A percentile compares a stretch with the other conserved stretches of the same genome.
Conservation (phyloP, 2,329 filamentous ascomycete species). For the Hypoxylon sp. region DNA sequence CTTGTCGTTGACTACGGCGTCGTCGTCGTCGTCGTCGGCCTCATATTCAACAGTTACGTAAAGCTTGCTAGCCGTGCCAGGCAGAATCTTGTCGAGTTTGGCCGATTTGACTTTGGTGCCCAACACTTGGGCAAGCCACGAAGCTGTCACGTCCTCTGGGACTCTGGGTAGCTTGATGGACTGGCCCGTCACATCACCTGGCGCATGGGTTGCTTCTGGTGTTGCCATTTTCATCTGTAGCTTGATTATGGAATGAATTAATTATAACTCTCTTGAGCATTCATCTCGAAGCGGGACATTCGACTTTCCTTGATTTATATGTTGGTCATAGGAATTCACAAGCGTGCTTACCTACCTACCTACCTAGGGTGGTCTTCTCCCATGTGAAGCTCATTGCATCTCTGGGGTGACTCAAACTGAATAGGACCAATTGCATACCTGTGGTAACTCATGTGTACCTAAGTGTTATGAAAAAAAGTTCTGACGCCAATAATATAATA, state of each 20-base stretch:
- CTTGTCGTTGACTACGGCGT: too few relatives aligned
- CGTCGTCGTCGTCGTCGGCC: slow-evolving; percentile 22
- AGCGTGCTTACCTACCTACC: too few relatives aligned
- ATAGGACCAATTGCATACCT: background rate
- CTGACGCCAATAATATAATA: too few relatives aligned
- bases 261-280: background rate
- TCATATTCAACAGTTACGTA: slow-evolving; percentile 38
- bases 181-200: background rate
- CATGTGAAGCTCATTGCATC: background rate
- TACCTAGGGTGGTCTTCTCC: too few relatives aligned
- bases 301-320: background rate
- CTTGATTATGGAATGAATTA: background rate
- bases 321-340: background rate
- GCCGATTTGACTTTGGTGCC: slow-evolving; percentile 38
- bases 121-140: slow-evolving; percentile 43
- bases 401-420: background rate
- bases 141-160: slow-evolving; percentile 42
- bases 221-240: slow-evolving; percentile 11
- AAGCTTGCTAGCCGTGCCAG: slow-evolving; percentile 45
- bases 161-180: slow-evolving; percentile 31
- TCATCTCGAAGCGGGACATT: background rate
- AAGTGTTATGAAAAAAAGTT: background rate
- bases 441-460: background rate
- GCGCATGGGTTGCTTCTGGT: background rate
- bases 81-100: slow-evolving; percentile 34